Conservation (phyloP, 306 rosid species). For the Lithocarpus polystachyus region DNA sequence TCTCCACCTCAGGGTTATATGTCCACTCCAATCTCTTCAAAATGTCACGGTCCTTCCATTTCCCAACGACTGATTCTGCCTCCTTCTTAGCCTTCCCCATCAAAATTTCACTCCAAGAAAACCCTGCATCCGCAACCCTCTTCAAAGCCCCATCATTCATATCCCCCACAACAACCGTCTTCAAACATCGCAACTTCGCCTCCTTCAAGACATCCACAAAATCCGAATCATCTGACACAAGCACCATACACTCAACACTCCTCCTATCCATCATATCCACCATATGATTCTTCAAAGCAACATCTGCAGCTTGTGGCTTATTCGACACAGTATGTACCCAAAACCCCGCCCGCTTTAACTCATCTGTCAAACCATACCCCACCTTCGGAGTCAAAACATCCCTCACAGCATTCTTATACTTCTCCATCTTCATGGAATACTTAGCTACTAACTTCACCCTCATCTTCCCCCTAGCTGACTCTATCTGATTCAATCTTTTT, state of each 20-base stretch:
- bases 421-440: conserved; percentile 90
- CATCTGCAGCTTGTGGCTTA: conserved; percentile 50
- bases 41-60: conserved; percentile 80
- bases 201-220: conserved; percentile 62
- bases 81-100: conserved; percentile 76
- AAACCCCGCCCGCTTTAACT: conserved; percentile 72
- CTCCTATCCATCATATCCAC: conserved; percentile 68
- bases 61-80: conserved; percentile 58
- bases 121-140: conserved; percentile 65
- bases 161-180: conserved; percentile 79
- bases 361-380: conserved; percentile 62
- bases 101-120: conserved; percentile 81
- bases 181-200: conserved; percentile 68
- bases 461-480: conserved; percentile 67
- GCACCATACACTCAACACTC: conserved; percentile 65
- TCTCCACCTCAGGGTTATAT: conserved; percentile 53
- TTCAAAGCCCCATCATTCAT: conserved; percentile 58
- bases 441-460: conserved; percentile 70
- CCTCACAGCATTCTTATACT: conserved; percentile 64
- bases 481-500: conserved; percentile 71
- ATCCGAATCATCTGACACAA: conserved; percentile 78
- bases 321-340: conserved; percentile 48
- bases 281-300: conserved; percentile 49
- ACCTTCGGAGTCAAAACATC: conserved; percentile 54
- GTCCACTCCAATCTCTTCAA: conserved; percentile 80